These are phyloP conservation scores for Paramecium pentaurelia DNA, from an alignment of 73 alveolate species.

Conservation along the genomic window DNA sequence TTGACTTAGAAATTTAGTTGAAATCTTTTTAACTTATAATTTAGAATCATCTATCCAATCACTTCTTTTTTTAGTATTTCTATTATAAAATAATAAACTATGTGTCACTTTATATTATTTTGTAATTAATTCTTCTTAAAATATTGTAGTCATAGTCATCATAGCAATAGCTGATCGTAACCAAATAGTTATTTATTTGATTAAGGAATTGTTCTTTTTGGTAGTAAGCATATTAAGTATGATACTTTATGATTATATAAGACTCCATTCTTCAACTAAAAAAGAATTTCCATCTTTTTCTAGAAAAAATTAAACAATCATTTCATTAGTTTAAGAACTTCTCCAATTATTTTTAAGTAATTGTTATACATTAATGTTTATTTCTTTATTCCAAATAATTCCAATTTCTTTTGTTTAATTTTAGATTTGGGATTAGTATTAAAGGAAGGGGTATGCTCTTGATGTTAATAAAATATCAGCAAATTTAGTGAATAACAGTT, in stretches of 20 bases:
- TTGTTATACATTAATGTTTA: not conserved
- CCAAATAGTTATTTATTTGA: not conserved
- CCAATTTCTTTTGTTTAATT: not conserved
- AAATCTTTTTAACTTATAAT: not conserved
- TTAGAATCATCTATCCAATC: conserved; percentile 8
- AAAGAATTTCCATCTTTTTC: not conserved
- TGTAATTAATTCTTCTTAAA: not conserved
- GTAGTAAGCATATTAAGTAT: not conserved
- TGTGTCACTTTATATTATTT: not conserved
- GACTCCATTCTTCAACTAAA: conserved; percentile 26
- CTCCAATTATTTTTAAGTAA: conserved; percentile 9
- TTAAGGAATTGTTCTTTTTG: not conserved
- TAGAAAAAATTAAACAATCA: conserved; percentile 2
- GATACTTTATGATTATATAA: not conserved
- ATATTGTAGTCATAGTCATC: not conserved
- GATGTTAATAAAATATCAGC: not conserved
- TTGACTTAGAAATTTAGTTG: not conserved
- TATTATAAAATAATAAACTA: not conserved
- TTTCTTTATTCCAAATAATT: not conserved
- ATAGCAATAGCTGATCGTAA: not conserved
- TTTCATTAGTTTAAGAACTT: not conserved
- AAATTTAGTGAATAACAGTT: not conserved
- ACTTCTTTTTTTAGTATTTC: not conserved
- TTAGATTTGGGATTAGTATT: not conserved
- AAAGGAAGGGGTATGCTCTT: not conserved